Percentiles rank a stretch among this genome's conserved stretches.
Evolutionary conservation across 495 filamentous ascomycete genomes (phyloP).

Genomic region (Rhizodiscina lignyota): DNA sequence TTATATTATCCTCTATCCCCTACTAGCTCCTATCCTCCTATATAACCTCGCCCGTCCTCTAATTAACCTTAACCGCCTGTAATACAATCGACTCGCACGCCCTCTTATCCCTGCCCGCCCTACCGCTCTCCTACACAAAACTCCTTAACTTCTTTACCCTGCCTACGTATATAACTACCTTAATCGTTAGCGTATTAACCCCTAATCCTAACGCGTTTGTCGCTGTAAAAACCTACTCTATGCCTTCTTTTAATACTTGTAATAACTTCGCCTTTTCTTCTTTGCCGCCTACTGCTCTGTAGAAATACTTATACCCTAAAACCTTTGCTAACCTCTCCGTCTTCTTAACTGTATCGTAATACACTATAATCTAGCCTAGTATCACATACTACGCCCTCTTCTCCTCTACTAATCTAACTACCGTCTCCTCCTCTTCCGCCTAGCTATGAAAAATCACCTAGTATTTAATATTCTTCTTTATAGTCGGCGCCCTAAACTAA

Average conservation of each 20-base stretch:
- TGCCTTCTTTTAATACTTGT: constrained; percentile 3
- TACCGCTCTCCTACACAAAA: constrained; percentile 15
- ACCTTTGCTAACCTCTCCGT: constrained; percentile 3
- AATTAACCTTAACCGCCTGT: too few species aligned
- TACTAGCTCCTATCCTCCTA: too few species aligned
- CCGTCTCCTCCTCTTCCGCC: constrained; percentile 1
- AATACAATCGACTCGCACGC: constrained; percentile 9
- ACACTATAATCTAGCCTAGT: constrained; percentile 1
- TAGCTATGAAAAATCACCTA: constrained; percentile 1
- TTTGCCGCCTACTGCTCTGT: constrained; percentile 3
- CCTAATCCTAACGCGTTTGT: constrained; percentile 15
- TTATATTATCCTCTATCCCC: too few species aligned
- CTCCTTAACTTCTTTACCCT: constrained; percentile 5
- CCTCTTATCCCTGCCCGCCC: constrained; percentile 9
- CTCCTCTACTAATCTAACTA: constrained; percentile 3
- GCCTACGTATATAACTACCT: constrained; percentile 10
- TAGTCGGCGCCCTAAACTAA: constrained; percentile 1
- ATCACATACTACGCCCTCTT: too few species aligned
- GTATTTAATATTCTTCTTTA: constrained; percentile 2
- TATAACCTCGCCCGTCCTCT: too few species aligned
- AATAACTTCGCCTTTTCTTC: constrained; percentile 4
- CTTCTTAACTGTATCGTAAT: constrained; percentile 3
- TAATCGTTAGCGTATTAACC: constrained; percentile 11
- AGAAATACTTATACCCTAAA: background rate
- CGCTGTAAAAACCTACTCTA: constrained; percentile 4